phyloP scores from a whole-genome alignment of 495 filamentous ascomycete species.

The Chaetomidium leptoderma region DNA sequence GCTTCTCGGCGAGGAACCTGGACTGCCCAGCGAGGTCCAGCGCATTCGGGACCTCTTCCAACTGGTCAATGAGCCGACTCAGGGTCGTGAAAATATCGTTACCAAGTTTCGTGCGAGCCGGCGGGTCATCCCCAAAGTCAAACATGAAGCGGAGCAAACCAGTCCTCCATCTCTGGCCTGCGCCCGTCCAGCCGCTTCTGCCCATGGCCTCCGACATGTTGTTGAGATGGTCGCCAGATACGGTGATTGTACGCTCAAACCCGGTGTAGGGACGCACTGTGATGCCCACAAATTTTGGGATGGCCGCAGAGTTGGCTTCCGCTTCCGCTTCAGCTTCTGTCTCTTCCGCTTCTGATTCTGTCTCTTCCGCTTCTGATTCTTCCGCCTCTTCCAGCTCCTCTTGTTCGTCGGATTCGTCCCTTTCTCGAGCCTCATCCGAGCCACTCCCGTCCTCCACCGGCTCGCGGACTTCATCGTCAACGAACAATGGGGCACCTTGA shows the following conservation, averaged over 20 bases:
- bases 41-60: slow-evolving; percentile 5
- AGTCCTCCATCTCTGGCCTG: slow-evolving; percentile 2
- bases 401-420: background rate
- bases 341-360: background rate
- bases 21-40: background rate
- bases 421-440: background rate
- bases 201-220: slow-evolving; percentile 12
- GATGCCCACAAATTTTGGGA: background rate
- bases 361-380: background rate
- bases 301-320: too few species aligned
- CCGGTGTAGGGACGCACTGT: background rate
- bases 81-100: background rate
- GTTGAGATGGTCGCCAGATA: background rate
- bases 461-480: background rate
- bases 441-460: background rate
- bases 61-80: background rate
- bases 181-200: slow-evolving; percentile 9
- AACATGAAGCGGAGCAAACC: background rate
- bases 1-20: background rate
- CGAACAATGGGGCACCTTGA: background rate
- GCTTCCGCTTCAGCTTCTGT: background rate
- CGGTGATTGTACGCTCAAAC: background rate
- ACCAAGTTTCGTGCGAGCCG: background rate
- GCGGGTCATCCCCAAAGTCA: background rate
- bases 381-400: background rate